Evolutionary conservation across 2,329 filamentous ascomycete genomes (phyloP).

Genomic region (Fusarium sp.): DNA sequence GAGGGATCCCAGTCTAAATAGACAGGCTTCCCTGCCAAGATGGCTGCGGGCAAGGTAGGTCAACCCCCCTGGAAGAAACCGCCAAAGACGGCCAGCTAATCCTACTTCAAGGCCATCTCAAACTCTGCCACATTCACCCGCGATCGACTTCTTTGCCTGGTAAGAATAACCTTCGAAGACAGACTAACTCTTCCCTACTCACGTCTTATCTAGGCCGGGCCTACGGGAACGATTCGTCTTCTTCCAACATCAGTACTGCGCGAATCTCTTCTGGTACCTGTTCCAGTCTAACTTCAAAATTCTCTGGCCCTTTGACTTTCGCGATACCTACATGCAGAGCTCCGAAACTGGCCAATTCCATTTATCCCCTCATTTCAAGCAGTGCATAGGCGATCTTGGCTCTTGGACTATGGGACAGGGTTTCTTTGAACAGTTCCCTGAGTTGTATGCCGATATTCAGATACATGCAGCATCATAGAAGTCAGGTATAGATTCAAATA

Average conservation of each 20-base stretch:
- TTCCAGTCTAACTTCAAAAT: neutral
- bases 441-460: neutral
- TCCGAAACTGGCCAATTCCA: neutral
- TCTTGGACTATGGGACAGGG: neutral
- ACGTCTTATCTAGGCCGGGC: neutral
- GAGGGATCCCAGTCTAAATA: neutral
- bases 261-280: neutral
- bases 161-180: neutral
- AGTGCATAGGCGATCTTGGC: neutral
- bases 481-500: neutral
- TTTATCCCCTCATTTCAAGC: neutral
- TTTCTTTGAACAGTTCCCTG: neutral
- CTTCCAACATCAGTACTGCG: neutral
- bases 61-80: neutral
- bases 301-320: neutral
- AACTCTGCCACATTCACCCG: neutral
- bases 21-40: neutral
- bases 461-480: neutral
- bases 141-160: neutral
- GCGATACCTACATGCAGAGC: neutral
- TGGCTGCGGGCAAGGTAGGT: neutral
- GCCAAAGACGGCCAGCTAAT: neutral
- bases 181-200: neutral
- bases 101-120: neutral
- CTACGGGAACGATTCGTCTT: neutral